Conservation (phyloP, 2,329 filamentous ascomycete genomes). For the Hymenotorrendiella dingleyae region DNA sequence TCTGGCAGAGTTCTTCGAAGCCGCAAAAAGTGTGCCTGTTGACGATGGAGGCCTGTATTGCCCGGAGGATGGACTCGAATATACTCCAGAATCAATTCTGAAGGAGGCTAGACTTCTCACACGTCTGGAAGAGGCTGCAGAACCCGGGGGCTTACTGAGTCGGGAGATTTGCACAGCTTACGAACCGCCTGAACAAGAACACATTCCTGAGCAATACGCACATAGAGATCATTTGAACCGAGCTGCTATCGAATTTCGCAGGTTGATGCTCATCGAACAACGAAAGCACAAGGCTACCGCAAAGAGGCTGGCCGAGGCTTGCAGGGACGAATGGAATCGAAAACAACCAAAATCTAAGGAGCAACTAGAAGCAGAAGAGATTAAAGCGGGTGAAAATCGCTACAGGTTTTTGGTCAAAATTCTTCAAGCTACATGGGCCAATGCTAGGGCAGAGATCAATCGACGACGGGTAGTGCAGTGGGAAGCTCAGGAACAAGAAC, state of each 20-base stretch:
- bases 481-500: conserved; percentile 59
- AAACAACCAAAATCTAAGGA: conserved; percentile 71
- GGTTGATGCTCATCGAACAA: conserved; percentile 73
- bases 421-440: conserved; percentile 56
- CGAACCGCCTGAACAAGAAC: conserved; percentile 60
- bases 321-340: conserved; percentile 67
- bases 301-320: conserved; percentile 73
- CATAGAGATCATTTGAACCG: conserved; percentile 79
- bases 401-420: conserved; percentile 67
- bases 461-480: conserved; percentile 52
- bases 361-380: conserved; percentile 74
- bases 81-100: conserved; percentile 55
- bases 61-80: conserved; percentile 49
- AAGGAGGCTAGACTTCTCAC: conserved; percentile 65
- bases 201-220: conserved; percentile 79
- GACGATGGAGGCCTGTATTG: conserved; percentile 51
- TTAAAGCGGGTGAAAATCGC: conserved; percentile 56
- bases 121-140: conserved; percentile 65
- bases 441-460: conserved; percentile 57
- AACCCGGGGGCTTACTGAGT: conserved; percentile 71
- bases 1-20: conserved; percentile 53
- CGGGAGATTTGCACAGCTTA: conserved; percentile 65
- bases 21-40: conserved; percentile 45
- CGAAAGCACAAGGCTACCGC: conserved; percentile 69
- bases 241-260: conserved; percentile 74